Evolutionary conservation across 1,284 basidiomycete species (phyloP), one percentile per base, ranked within the genome.

Genomic region (Stygiomarasmius scandens): DNA sequence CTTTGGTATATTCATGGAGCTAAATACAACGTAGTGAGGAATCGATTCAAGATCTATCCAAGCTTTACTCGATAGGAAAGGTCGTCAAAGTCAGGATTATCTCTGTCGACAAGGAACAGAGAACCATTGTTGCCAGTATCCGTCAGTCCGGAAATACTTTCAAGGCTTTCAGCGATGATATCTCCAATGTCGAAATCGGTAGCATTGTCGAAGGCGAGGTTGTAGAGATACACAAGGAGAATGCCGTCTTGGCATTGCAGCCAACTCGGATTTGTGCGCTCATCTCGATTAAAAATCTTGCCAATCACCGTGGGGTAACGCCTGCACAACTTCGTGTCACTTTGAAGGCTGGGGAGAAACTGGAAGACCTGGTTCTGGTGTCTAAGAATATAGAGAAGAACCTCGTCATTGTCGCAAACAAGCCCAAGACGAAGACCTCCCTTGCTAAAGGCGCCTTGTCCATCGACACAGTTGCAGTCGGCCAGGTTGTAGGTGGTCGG

Each of bases 381-480:
- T 91, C 93, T n/a, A 91, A 93, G 66, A 95, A 95, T 69, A 78
- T 86, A 1, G 94, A 93, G 64, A 95, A 93, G 65, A 87, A 89
- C 12, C 81, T 98, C 56, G 89, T 98, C 58, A 90, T 98, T 60
- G 91, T 96, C 48, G 89, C 89, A 59, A 89, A 86, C 60, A 83
- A 82, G 62, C 86, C 85, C 3, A 85, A 83, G 67, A 69, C 73
- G 24, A 84, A 82, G 63, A 69, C 71, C 20, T 64, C 78, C n/a
- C 59, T 79, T 4, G 73, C 80, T 66, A 85, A 86, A 70, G 69
- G 69, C 3, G 69, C 80, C 1, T 67, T 94, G 27, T 83, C 84
- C 5, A 78, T 93, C 67, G 87, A 92, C 56, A 81, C 81, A 2
- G 74, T 95, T 23, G 69, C 77, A 34, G 67, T 87, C 41, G 94